These are phyloP conservation scores for Alloascoidea africana DNA, from an alignment of 805 yeast species.

Conservation along the genomic window DNA sequence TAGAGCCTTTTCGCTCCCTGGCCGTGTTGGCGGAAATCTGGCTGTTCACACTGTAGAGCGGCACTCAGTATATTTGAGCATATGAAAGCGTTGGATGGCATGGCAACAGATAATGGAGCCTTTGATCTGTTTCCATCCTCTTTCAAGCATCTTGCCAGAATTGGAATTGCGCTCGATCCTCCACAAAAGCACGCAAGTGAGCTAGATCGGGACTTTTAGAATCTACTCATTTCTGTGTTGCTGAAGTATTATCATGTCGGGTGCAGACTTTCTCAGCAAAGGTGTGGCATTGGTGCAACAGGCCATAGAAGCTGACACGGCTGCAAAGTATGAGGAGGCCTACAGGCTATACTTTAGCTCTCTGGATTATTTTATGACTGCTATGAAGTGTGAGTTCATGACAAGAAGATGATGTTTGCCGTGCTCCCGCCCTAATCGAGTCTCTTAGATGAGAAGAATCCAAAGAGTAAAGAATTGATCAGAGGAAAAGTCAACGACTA, in stretches of 20 bases:
- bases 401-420: not conserved
- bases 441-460: conserved; percentile 58
- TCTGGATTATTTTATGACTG: conserved; percentile 87
- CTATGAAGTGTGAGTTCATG: conserved; percentile 47
- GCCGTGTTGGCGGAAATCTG: no score
- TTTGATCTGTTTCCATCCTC: no score
- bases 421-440: not conserved
- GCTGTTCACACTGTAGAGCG: no score
- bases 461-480: conserved; percentile 75
- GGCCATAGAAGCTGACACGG: conserved; percentile 90
- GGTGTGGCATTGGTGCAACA: conserved; percentile 92
- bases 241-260: conserved; percentile 19
- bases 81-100: no score
- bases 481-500: conserved; percentile 85
- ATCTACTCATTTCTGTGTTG: no score
- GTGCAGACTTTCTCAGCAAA: conserved; percentile 67
- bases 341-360: conserved; percentile 88
- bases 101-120: no score
- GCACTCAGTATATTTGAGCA: no score
- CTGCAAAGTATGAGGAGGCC: conserved; percentile 84
- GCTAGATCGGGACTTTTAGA: no score
- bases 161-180: no score
- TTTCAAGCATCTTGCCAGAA: no score
- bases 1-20: no score
- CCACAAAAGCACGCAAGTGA: no score